Evolutionary conservation across 495 filamentous ascomycete genomes (phyloP), one percentile per base, ranked within the genome.

Genomic region (Daldinia bambusicola): DNA sequence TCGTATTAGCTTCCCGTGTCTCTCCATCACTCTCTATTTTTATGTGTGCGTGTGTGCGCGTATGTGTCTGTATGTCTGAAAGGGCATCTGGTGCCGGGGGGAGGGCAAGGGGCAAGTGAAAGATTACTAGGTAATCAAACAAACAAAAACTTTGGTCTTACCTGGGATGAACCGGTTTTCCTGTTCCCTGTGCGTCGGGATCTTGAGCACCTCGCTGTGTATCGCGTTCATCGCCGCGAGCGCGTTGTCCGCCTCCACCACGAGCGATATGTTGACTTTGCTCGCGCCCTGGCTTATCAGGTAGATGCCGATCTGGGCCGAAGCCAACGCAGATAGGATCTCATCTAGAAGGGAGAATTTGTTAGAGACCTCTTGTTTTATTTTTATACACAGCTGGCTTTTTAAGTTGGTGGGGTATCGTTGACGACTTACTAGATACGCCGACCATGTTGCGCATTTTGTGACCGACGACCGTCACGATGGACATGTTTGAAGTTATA

Each of bases 361-460:
- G 59, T 79, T 41, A 72, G 70, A 26, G 22, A 34, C 7, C 40
- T 22, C 14, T 5, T 5, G 40, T 10, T 55, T 37, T 6, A 31
- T n/a, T 37, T 6, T 37, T n/a, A 10, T 38, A 16, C 26, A 1
- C 26, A 26, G 26, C 1, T 26, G 3, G 26, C 1, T 26, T 10
- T 57, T 50, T 61, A 14, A 36, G 20, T 38, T 40, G 26, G 20
- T 38, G 34, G 26, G 32, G 30, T 4, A 2, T 37, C 12, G 12
- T n/a, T 59, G 8, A 37, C 32, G 10, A 60, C 76, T 69, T 71
- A 80, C 78, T 76, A 40, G 79, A 75, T 31, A 82, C 75, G 13
- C 80, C 80, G 16, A 77, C 75, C 72, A 80, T 80, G 55, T 79
- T 82, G 43, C 76, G 68, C 80, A 82, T 82, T 60, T 80, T 82